Evolutionary conservation across 2,329 filamentous ascomycete genomes (phyloP), one percentile per base, ranked within the genome.

Genomic region (Cytospora paraplurivora): DNA sequence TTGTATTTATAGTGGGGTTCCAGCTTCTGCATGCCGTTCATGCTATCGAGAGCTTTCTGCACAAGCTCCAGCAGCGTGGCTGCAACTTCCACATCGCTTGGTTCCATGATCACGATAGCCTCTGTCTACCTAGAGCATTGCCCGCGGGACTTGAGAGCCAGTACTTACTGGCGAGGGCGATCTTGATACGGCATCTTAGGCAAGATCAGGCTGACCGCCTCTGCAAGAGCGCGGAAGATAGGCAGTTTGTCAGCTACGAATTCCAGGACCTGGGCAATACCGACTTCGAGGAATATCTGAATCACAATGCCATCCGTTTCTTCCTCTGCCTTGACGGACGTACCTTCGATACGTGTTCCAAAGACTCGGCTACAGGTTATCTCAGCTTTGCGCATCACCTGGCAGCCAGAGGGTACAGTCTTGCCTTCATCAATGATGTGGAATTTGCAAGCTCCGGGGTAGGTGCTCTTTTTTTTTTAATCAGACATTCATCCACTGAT

Each of bases 71-170:
- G 50, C 80, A 82, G 61, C 80, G 88, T 56, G 86, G 87, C 59
- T 92, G 89, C 73, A 85, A 87, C 62, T 93, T 92, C 69, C 83
- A 92, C 66, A 74, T 93, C 66, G 76, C 87, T 17, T 93, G 91
- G 77, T 90, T 93, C 70, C 78, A 85, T 33, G 76, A 78, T 62
- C 79, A 87, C 62, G 75, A 81, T 67, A 71, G 78, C 6, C 76
- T 87, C 12, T 89, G 85, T 69, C 74, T 88, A 15, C 86, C 88
- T 4, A 69, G 73, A 7, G 71, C 33, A 67, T 77, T 66, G 67
- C 72, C 67, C 65, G 52, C 67, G 1, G 62, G 67, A 5, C 61
- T 70, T 3, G 62, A 54, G 0, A 74, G 72, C 68, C 88, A 86
- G 69, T 91, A 87, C 69, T 76, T 82, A 1, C 79, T 92, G 10